Evolutionary conservation across 2,329 filamentous ascomycete genomes (phyloP), one percentile per base, ranked within the genome.

Genomic region (Hypoxylon rubiginosum): DNA sequence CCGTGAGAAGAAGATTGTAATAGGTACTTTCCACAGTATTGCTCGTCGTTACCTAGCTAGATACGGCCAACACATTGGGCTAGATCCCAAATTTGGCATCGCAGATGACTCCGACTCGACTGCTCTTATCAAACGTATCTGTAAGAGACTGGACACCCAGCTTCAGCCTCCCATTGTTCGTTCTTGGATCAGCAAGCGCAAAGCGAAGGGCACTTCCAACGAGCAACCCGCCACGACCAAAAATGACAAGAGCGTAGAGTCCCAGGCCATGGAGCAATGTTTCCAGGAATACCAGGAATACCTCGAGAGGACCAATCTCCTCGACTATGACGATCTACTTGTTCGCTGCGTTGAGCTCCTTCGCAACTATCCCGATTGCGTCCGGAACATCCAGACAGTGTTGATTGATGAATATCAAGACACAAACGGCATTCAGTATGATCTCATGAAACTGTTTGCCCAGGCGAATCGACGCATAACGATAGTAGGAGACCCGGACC

Each of bases 401-500:
- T 84, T 99, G 49, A 97, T 99, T 67, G 95, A 99, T 76, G 95
- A 99, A 76, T 99, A 97, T 69, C 95, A 99, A 79, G 95, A 99
- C 79, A 98, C 95, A 7, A 99, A 98, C 76, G 88, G 93, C 19
- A 90, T 97, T 4, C 95, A 99, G 78, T 98, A 97, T 74, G 93
- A 97, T 72, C 82, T 99, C 45, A 97, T 97, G 94, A 91, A 88
- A 68, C 85, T 97, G 0, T 90, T 99, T 73, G 93, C 94, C 1
- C 89, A 93, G 65, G 81, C 84, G 21, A 85, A 86, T 46, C 86
- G 88, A 60, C 86, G 89, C n/a, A 95, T 98, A 71, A 98, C 95
- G 0, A 92, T 97, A 64, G 96, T 99, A 4, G 96, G 95, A 34
- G 95, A 99, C 76, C 95, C 96, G 0, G 96, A 99, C 77, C 95